Conservation (phyloP, 1,139 yeast genomes). For the Nakaseomyces glabratus region DNA sequence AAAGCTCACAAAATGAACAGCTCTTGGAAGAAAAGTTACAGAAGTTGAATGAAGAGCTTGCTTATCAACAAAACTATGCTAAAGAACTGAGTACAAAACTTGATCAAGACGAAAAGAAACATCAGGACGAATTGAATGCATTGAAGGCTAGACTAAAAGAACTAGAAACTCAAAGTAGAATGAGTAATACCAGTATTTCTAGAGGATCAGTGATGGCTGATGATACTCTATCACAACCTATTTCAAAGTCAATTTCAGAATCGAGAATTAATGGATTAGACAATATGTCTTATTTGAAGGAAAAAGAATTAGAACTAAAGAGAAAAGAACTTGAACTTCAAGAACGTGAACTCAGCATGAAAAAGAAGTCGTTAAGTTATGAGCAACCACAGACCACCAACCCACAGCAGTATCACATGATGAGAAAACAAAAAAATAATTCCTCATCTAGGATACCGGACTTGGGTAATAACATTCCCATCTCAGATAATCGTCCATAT, state of each 20-base stretch:
- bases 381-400: conserved; percentile 6
- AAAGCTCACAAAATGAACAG: conserved; percentile 12
- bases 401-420: conserved; percentile 6
- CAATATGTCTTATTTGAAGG: conserved; percentile 14
- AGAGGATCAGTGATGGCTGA: conserved; percentile 1
- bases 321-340: conserved; percentile 39
- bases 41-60: conserved; percentile 1
- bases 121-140: not conserved
- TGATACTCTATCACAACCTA: not conserved
- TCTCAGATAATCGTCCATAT: not conserved
- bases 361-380: conserved; percentile 8
- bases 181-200: not conserved
- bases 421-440: conserved; percentile 9
- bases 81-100: not conserved
- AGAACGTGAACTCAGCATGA: conserved; percentile 32
- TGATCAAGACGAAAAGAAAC: conserved; percentile 2
- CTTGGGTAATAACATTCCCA: not conserved
- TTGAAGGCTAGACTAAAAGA: not conserved
- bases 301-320: conserved; percentile 37
- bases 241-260: conserved; percentile 2
- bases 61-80: conserved; percentile 1
- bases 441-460: conserved; percentile 4
- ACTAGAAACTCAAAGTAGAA: conserved; percentile 1
- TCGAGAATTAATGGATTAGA: not conserved
- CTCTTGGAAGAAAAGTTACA: conserved; percentile 1